phyloP scores from a whole-genome alignment of 805 yeast species.

The Starmerella kuoi region DNA sequence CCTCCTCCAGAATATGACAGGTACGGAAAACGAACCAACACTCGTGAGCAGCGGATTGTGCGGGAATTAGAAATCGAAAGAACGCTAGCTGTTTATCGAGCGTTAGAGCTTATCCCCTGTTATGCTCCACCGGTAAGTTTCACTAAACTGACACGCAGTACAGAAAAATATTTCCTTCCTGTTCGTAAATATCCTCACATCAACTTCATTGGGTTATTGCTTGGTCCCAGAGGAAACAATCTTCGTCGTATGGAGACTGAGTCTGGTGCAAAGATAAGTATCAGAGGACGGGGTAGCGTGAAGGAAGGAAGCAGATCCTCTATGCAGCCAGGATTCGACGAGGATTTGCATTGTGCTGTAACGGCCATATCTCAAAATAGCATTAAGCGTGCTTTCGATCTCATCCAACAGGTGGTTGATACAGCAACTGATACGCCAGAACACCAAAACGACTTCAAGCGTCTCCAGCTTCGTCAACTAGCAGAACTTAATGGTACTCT shows the following conservation, averaged over 20 bases:
- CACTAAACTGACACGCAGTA: slow-evolving; percentile 53
- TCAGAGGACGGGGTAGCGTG: slow-evolving; percentile 91
- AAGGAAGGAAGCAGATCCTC: slow-evolving; percentile 53
- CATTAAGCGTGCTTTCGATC: slow-evolving; percentile 58
- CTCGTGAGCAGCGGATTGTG: slow-evolving; percentile 57
- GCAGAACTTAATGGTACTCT: slow-evolving; percentile 92
- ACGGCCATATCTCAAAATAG: slow-evolving; percentile 72
- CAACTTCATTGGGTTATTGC: slow-evolving; percentile 76
- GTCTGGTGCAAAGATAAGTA: slow-evolving; percentile 80
- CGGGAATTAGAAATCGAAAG: slow-evolving; percentile 65
- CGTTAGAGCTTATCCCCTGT: slow-evolving; percentile 58
- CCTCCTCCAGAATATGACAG: slow-evolving; percentile 88
- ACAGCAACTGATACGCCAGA: slow-evolving; percentile 82
- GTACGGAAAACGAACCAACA: slow-evolving; percentile 72
- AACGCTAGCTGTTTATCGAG: slow-evolving; percentile 61
- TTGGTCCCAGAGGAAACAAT: slow-evolving; percentile 95
- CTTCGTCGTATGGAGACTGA: slow-evolving; percentile 65
- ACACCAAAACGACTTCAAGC: slow-evolving; percentile 82
- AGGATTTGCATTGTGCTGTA: slow-evolving; percentile 78
- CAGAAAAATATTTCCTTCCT: slow-evolving; percentile 77
- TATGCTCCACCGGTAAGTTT: slow-evolving; percentile 74
- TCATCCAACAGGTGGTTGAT: slow-evolving; percentile 63
- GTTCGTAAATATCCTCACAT: slow-evolving; percentile 78
- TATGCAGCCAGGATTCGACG: slow-evolving; percentile 44
- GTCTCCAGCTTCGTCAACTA: slow-evolving; percentile 80